Evolutionary conservation across 2,329 filamentous ascomycete genomes (phyloP).

Genomic region (Hymenoscyphus infarciens): DNA sequence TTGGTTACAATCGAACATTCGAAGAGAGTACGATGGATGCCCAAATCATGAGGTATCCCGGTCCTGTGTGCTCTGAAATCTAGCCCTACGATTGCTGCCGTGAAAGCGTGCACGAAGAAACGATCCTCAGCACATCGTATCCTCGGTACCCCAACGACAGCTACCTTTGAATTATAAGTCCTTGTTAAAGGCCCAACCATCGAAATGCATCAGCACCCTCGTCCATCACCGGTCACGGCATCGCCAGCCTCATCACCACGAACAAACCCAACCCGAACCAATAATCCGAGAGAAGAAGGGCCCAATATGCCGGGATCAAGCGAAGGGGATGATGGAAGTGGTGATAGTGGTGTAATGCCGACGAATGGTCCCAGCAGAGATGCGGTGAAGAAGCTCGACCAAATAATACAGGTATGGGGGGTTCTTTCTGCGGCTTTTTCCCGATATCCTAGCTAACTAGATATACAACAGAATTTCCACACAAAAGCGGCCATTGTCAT

Average conservation of each 20-base stretch:
- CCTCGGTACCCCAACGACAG: slow-evolving; percentile 23
- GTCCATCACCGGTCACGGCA: slow-evolving; percentile 67
- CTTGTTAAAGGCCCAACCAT: slow-evolving; percentile 15
- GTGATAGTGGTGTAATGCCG: slow-evolving; percentile 40
- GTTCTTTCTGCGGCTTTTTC: background rate
- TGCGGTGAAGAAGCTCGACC: slow-evolving; percentile 76
- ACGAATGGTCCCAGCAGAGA: slow-evolving; percentile 57
- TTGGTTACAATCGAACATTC: background rate
- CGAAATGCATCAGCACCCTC: slow-evolving; percentile 86
- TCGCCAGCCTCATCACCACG: slow-evolving; percentile 70
- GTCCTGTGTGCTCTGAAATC: slow-evolving; percentile 28
- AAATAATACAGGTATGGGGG: slow-evolving; percentile 76
- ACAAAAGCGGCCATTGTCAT: slow-evolving; percentile 83
- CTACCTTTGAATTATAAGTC: slow-evolving; percentile 21
- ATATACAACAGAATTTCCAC: slow-evolving; percentile 71
- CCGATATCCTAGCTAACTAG: slow-evolving; percentile 1
- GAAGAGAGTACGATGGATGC: slow-evolving; percentile 33
- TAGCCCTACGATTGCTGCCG: slow-evolving; percentile 30
- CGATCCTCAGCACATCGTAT: slow-evolving; percentile 22
- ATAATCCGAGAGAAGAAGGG: slow-evolving; percentile 69
- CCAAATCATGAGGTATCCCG: slow-evolving; percentile 34
- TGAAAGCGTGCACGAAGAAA: slow-evolving; percentile 22
- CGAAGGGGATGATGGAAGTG: slow-evolving; percentile 47
- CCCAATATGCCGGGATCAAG: slow-evolving; percentile 46
- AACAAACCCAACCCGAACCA: slow-evolving; percentile 68